phyloP scores from a whole-genome alignment of 176 grass and related monocot genomes.

The Avena sativa region DNA sequence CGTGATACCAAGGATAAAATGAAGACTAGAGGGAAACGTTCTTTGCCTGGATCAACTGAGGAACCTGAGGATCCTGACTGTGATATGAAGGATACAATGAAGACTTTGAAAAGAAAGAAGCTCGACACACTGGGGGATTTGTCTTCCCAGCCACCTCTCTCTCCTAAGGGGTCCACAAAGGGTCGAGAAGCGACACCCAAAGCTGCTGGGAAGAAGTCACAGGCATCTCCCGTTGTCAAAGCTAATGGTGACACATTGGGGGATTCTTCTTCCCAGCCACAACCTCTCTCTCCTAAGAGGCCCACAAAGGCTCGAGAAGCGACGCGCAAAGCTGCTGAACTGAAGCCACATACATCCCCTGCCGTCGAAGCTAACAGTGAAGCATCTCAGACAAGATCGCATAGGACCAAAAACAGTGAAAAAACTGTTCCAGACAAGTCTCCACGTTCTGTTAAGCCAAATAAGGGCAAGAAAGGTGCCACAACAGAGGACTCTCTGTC shows the following conservation, averaged over 20 bases:
- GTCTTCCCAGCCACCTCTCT: conserved; percentile 43
- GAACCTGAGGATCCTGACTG: conserved; percentile 11
- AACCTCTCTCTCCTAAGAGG: conserved; percentile 42
- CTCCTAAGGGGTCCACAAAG: conserved; percentile 47
- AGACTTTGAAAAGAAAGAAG: conserved; percentile 67
- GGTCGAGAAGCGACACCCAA: conserved; percentile 49
- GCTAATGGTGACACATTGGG: conserved; percentile 31
- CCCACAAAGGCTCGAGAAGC: conserved; percentile 51
- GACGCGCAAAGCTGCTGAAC: conserved; percentile 44
- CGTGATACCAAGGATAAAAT: neutral
- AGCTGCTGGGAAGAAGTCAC: conserved; percentile 41
- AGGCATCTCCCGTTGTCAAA: conserved; percentile 32
- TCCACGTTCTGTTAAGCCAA: conserved; percentile 17
- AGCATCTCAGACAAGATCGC: conserved; percentile 43
- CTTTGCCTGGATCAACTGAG: conserved; percentile 17
- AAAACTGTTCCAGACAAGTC: conserved; percentile 21
- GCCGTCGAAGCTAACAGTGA: conserved; percentile 40
- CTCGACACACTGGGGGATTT: conserved; percentile 76
- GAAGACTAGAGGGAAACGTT: conserved; percentile 38
- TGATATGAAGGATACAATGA: neutral
- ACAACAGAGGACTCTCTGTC: conserved; percentile 39
- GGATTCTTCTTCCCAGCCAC: conserved; percentile 52
- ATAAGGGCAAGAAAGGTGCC: conserved; percentile 45
- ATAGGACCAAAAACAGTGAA: conserved; percentile 27
- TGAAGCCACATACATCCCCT: conserved; percentile 14